Conservation (phyloP, 2,329 filamentous ascomycete genomes). For the Sclerotinia nivalis region DNA sequence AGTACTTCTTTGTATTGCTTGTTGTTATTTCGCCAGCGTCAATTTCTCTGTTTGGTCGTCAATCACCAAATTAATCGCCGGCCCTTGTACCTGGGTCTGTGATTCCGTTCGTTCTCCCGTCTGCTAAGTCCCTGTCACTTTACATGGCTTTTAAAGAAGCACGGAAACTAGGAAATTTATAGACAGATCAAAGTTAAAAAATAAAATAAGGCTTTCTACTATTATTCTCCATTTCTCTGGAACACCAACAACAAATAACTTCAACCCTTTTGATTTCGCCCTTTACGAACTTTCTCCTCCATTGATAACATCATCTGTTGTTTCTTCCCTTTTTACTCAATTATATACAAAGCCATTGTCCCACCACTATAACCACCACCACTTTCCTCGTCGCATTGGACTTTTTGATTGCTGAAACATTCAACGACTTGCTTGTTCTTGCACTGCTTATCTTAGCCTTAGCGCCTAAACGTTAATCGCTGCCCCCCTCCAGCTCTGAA, state of each 20-base stretch:
- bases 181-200: not conserved
- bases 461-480: constrained; percentile 27
- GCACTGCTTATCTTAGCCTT: constrained; percentile 30
- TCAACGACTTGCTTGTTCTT: constrained; percentile 7
- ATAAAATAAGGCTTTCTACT: not conserved
- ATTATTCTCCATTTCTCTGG: not conserved
- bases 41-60: not conserved
- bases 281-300: not conserved
- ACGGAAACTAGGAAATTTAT: constrained; percentile 2
- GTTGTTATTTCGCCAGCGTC: constrained; percentile 4
- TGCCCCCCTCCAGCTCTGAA: constrained; percentile 4
- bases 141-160: not conserved
- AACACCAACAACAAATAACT: constrained; percentile 8
- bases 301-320: not conserved
- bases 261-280: not conserved
- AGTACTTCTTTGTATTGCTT: not conserved
- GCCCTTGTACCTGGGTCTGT: constrained; percentile 8
- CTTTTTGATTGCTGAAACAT: not conserved
- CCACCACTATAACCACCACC: not conserved
- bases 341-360: constrained; percentile 16
- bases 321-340: not conserved
- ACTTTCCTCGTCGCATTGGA: constrained; percentile 2
- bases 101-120: not conserved
- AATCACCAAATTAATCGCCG: constrained; percentile 13
- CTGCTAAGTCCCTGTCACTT: not conserved